These are phyloP conservation scores for Suhomyces kilbournensis DNA, from an alignment of 805 yeast genomes.

Conservation along the genomic window DNA sequence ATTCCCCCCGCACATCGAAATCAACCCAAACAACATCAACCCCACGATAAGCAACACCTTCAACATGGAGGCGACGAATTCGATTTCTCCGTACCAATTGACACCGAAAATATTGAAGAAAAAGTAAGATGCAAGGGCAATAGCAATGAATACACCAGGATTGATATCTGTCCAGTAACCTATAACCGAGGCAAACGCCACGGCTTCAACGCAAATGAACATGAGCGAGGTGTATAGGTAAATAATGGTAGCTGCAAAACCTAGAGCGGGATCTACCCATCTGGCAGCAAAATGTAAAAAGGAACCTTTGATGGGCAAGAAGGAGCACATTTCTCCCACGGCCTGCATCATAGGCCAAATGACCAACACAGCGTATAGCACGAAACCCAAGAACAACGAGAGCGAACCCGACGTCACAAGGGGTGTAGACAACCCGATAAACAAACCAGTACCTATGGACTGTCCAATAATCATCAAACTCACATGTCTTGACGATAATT, in stretches of 20 bases:
- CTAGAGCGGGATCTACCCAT: slow-evolving; percentile 36
- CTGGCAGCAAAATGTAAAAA: slow-evolving; percentile 34
- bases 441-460: slow-evolving; percentile 35
- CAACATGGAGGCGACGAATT: slow-evolving; percentile 44
- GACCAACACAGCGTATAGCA: slow-evolving; percentile 27
- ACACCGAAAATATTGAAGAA: slow-evolving; percentile 43
- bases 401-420: slow-evolving; percentile 32
- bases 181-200: slow-evolving; percentile 30
- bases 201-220: slow-evolving; percentile 32
- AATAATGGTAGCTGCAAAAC: slow-evolving; percentile 31
- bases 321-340: slow-evolving; percentile 38
- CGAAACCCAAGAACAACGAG: slow-evolving; percentile 31
- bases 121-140: slow-evolving; percentile 25
- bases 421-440: slow-evolving; percentile 30
- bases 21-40: slow-evolving; percentile 34
- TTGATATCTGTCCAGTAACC: slow-evolving; percentile 30
- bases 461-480: slow-evolving; percentile 36
- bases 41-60: slow-evolving; percentile 39
- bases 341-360: slow-evolving; percentile 37
- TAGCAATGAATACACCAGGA: slow-evolving; percentile 31
- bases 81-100: slow-evolving; percentile 52
- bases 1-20: slow-evolving; percentile 39
- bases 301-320: slow-evolving; percentile 34
- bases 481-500: slow-evolving; percentile 30
- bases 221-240: slow-evolving; percentile 33